Evolutionary conservation across 106 monocot genomes (phyloP).

Genomic region (Dendrobium catenatum): DNA sequence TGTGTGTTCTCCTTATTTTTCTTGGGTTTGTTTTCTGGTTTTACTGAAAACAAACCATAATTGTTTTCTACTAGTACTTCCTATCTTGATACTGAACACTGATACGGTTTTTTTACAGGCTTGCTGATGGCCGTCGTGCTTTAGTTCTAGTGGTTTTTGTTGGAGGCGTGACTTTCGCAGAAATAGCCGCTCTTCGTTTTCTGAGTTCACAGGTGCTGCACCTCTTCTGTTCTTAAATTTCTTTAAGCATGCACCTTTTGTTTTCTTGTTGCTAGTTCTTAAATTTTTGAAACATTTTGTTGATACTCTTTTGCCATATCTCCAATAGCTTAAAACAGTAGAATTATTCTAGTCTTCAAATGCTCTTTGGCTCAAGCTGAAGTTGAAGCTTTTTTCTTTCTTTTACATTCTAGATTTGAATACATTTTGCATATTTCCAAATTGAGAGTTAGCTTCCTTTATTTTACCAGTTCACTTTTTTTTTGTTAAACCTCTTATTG

Average conservation of each 20-base stretch:
- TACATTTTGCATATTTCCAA: neutral
- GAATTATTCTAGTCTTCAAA: too few species aligned
- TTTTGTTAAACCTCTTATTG: too few species aligned
- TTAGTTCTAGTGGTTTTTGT: conserved; percentile 80
- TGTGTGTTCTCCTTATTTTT: too few species aligned
- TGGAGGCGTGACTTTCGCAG: conserved; percentile 93
- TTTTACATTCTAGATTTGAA: too few species aligned
- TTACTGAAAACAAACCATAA: too few species aligned
- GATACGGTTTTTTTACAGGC: conserved; percentile 32
- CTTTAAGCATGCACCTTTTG: neutral
- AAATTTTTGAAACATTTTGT: neutral
- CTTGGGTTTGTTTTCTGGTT: too few species aligned
- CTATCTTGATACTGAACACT: neutral
- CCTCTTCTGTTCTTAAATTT: neutral
- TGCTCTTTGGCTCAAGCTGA: too few species aligned
- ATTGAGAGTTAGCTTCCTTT: neutral
- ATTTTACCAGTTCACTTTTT: too few species aligned
- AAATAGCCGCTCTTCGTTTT: conserved; percentile 92
- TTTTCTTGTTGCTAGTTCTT: neutral
- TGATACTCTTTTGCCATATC: neutral
- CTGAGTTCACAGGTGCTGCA: conserved; percentile 77
- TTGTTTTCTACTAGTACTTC: too few species aligned
- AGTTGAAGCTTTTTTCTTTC: too few species aligned
- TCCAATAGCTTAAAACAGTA: neutral
- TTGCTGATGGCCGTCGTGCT: conserved; percentile 67